Percentiles rank a stretch among this genome's conserved stretches.
Conservation (phyloP, 129 eudicot species). For the Saussurea involucrata region DNA sequence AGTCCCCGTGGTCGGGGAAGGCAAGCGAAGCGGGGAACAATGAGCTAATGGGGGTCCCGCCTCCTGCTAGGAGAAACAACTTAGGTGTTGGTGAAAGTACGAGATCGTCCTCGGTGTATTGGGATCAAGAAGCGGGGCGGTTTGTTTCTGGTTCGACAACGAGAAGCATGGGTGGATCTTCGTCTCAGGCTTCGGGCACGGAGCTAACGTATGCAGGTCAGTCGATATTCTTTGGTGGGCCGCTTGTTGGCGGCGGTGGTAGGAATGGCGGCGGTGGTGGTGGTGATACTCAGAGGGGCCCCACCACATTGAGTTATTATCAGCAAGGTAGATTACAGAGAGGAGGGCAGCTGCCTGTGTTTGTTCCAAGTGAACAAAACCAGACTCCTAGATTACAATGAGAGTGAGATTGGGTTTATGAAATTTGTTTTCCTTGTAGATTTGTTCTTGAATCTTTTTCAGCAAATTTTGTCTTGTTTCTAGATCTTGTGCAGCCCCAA, state of each 20-base stretch:
- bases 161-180: constrained; percentile 37
- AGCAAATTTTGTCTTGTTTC: constrained; percentile 22
- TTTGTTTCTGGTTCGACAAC: constrained; percentile 75
- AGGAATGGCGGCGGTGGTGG: neutral
- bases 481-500: constrained; percentile 1
- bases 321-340: constrained; percentile 90
- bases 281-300: constrained; percentile 35
- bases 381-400: constrained; percentile 34
- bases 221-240: constrained; percentile 89
- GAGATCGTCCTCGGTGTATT: constrained; percentile 75
- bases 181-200: constrained; percentile 60
- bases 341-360: constrained; percentile 94
- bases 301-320: constrained; percentile 41
- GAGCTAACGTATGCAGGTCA: constrained; percentile 68
- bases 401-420: constrained; percentile 5
- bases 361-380: constrained; percentile 76
- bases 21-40: constrained; percentile 33
- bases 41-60: constrained; percentile 40
- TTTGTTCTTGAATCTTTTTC: constrained; percentile 4
- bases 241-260: constrained; percentile 43
- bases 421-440: constrained; percentile 14
- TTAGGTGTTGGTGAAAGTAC: constrained; percentile 37
- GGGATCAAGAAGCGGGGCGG: constrained; percentile 97
- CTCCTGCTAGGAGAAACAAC: constrained; percentile 68
- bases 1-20: constrained; percentile 45